Base-by-base conservation (phyloP, 2,329 filamentous ascomycete genomes). In the Penicillium palitans region DNA sequence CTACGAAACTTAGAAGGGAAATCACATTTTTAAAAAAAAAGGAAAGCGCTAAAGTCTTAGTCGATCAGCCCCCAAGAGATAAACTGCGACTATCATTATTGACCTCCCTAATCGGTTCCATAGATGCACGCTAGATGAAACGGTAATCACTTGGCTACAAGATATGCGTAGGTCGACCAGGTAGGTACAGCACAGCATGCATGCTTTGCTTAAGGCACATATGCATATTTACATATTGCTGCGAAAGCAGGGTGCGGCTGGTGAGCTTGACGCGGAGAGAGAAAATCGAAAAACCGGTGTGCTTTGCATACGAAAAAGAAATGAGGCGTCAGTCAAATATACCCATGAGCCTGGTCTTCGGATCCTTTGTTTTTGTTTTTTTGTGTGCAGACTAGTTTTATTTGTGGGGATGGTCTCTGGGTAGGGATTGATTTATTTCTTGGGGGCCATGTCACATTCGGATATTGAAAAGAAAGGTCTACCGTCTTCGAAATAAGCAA, bases 71-170 rank as follows among this genome's bases (percentile, higher is more conserved):
- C 31, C 42, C 27, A 33, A 7, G 29, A 41, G 19, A 46, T 57
- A 57, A 41, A 46, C n/a, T 52, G 40, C 40, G 31, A 51, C 19
- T 44, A 44, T 55, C 27, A 6, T 29, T n/a, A 6, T 29, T n/a
- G 27, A 33, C 19, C 33, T 27, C 40, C 31, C 10, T 29, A 39
- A 35, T 40, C 52, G 44, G 15, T 31, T 29, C 35, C 17, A n/a
- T 39, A 7, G 25, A 57, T 40, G 33, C 45, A 57, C 31, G 40
- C 31, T 52, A 57, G 33, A 39, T 55, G 25, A 37, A 51, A 45
- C 48, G 48, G 48, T 31, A 52, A 37, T 57, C 55, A 27, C 24
- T 55, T 25, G 10, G 42, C 40, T 45, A 44, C 9, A 15, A 13
- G n/a, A 21, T 12, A 33, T 41, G 25, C 49, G 13, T 27, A 24